Evolutionary conservation across 192 early-diverging fungal genomes (phyloP), one percentile per base, ranked within the genome.

Genomic region (Irineochytrium annulatum): DNA sequence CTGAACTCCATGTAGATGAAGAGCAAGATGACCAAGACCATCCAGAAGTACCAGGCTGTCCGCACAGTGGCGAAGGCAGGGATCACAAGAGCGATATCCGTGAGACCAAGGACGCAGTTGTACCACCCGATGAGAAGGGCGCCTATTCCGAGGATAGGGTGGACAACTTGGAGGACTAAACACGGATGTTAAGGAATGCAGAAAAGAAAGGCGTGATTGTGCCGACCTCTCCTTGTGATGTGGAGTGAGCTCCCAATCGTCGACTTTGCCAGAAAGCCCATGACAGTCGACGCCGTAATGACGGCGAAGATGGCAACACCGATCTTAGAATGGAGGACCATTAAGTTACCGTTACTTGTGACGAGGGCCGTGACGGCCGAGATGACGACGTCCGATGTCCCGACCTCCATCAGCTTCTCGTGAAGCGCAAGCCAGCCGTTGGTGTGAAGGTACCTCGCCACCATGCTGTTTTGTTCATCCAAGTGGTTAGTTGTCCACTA

Each of bases 381-480:
- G 31, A 64, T 45, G 44, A 64, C 31, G 24, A 64, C 65, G 35
- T 69, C 63, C 13, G 61, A 52, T 2, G 67, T 67, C 1, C 69
- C 63, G 8, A 56, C 35, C 5, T 61, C 31, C 51, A 74, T 65
- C 0, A 74, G 51, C 8, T 46, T 52, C 22, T 46, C 49, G 52
- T 74, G 72, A n/a, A 70, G 30, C 1, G 45, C 35, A 1, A 74
- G 39, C 72, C 72, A 74, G 4, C 39, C 37, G 11, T 32, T 44
- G 32, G 58, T 14, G 46, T 65, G 46, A 8, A 34, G 31, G 45
- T 65, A 30, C 33, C 68, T 67, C 17, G 67, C 11, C 0, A 67
- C 72, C 16, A 74, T 57, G 55, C 58, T 60, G 0, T 70, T 74
- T 55, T n/a, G n/a, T n/a, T n/a, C n/a, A n/a, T n/a, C n/a, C n/a